Base-by-base conservation (phyloP, 495 filamentous ascomycete genomes). In the Aspergillus homomorphus region DNA sequence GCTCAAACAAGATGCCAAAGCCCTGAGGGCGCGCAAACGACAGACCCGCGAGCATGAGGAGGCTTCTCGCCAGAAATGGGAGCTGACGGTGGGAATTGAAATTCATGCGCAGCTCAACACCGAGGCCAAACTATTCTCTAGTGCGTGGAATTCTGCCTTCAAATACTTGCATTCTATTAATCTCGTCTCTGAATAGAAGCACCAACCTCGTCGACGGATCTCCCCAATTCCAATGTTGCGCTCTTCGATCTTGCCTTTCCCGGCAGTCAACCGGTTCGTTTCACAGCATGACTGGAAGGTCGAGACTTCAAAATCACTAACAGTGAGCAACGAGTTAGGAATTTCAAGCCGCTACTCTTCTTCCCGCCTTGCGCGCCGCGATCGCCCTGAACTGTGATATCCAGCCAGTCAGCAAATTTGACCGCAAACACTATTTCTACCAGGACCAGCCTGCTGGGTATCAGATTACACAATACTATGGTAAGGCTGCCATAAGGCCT, bases 391-490 rank as follows among this genome's bases (percentile, higher is more conserved):
- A 85, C 46, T 98, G 94, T 73, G 69, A 85, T 0, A 83, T 97
- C 50, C 85, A 92, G 66, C 79, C 71, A 1, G 79, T 80, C 48
- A 95, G 90, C 66, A 81, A 81, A 30, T 99, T 95, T 71, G 94
- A 99, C 73, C 82, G 94, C 51, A 99, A 99, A 69, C 94, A 99
- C 66, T 99, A 99, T 69, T 97, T 97, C 73, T 95, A 97, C 74
- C 93, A 92, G 81, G 94, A 99, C 71, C 94, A 99, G 68, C 94
- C 95, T 7, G 79, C 87, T 0, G 94, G 94, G 0, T 99, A 98
- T 72, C 94, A 99, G 71, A 94, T 99, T 56, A 99, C 94, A 7
- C 95, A 99, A 66, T 98, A 92, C 73, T 96, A 88, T 65, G 81
- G 81, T 84, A 84, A 41, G 30, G 18, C 5, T 19, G n/a, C 19